Evolutionary conservation across 1,284 basidiomycete species (phyloP).

Genomic region (Naganishia sp.): DNA sequence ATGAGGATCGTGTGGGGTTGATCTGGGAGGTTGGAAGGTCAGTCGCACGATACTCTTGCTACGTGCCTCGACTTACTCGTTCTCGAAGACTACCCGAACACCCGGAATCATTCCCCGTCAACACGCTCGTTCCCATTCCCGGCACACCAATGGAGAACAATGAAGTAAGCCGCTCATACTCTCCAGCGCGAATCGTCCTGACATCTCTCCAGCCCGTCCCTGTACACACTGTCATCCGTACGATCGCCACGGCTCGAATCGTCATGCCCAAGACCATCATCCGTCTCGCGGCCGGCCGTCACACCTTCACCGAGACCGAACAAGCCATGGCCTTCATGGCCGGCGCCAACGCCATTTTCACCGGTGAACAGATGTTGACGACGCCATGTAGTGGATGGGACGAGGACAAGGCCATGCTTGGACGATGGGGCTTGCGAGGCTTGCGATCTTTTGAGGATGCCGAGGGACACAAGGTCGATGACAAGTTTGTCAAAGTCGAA

Average conservation of each 20-base stretch:
- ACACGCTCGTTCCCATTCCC: constrained; percentile 73
- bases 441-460: constrained; percentile 77
- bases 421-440: constrained; percentile 85
- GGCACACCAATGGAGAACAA: constrained; percentile 63
- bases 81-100: constrained; percentile 71
- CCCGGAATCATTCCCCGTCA: constrained; percentile 97
- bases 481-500: constrained; percentile 24
- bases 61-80: neutral
- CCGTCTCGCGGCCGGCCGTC: constrained; percentile 89
- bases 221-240: constrained; percentile 84
- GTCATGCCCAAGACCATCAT: constrained; percentile 92
- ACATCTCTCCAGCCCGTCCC: constrained; percentile 67
- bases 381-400: constrained; percentile 94
- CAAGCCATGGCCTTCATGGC: constrained; percentile 98
- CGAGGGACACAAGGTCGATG: constrained; percentile 39
- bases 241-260: constrained; percentile 91
- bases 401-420: constrained; percentile 93
- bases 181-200: neutral
- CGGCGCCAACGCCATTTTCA: constrained; percentile 97
- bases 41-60: constrained; percentile 41
- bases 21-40: constrained; percentile 92
- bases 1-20: constrained; percentile 85
- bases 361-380: constrained; percentile 94
- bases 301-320: constrained; percentile 84
- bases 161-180: constrained; percentile 49